phyloP scores from a whole-genome alignment of 257 asterid species.

The Nyctanthes arbortristis region DNA sequence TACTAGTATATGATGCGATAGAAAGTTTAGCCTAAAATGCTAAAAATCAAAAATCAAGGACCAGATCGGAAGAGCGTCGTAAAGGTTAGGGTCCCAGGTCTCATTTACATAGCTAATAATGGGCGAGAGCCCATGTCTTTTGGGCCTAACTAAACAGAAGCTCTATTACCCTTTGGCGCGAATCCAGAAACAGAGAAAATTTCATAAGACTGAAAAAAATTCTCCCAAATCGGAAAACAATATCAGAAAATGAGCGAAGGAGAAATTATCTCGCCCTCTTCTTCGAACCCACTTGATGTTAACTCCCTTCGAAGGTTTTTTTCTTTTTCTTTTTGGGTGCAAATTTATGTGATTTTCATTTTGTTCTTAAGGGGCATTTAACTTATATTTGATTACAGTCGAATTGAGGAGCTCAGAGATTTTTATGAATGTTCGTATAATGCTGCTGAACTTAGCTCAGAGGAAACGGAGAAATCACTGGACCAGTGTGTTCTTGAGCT shows the following conservation, averaged over 20 bases:
- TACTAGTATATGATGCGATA: no score
- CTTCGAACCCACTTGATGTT: slow-evolving; percentile 27
- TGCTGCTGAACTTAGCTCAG: slow-evolving; percentile 22
- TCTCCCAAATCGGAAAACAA: slow-evolving; percentile 1
- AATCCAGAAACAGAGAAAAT: slow-evolving; percentile 12
- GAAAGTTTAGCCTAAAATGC: no score
- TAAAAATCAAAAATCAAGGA: no score
- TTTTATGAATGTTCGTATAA: slow-evolving; percentile 17
- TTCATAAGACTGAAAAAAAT: background rate
- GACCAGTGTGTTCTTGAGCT: slow-evolving; percentile 43
- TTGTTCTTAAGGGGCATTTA: slow-evolving; percentile 8
- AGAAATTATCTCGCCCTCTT: slow-evolving; percentile 7
- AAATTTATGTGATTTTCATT: background rate
- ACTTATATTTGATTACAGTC: slow-evolving; percentile 32
- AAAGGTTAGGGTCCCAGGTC: no score
- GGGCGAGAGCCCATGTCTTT: background rate
- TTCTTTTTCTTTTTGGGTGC: no score
- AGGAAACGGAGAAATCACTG: slow-evolving; percentile 39
- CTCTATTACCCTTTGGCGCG: slow-evolving; percentile 28
- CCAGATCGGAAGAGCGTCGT: no score
- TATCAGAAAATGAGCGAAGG: slow-evolving; percentile 21
- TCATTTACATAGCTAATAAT: no score
- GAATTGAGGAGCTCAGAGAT: slow-evolving; percentile 58
- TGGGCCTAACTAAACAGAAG: slow-evolving; percentile 20
- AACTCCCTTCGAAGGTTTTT: slow-evolving; percentile 33